Evolutionary conservation across 139 green algal species (phyloP), one percentile per base, ranked within the genome.

Genomic region (Volvox reticuliferus): DNA sequence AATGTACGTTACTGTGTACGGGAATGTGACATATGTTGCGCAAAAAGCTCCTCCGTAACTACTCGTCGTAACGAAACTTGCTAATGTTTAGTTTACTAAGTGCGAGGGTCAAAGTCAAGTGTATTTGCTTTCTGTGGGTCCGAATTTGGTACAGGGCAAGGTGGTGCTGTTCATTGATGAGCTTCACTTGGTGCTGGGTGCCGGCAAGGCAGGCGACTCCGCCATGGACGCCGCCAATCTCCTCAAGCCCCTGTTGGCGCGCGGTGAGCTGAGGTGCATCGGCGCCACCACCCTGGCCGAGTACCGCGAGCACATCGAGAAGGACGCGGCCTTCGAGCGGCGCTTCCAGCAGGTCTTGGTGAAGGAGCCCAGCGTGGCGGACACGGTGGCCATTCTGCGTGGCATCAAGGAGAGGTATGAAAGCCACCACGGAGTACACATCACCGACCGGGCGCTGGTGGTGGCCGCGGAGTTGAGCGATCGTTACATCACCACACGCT

Each of bases 211-310:
- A 1, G 84, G 84, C 12, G 96, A 98, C 50, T 96, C 97, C 55
- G 92, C 95, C 86, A 99, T 99, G 96, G 97, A 99, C 87, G 98
- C 97, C 19, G 98, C 96, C 68, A 99, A 99, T 92, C 94, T 99
- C 82, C 94, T 99, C 65, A 99, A 99, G 94, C 98, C 98, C 22
- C 98, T 99, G 98, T 95, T 99, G 78, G 98, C 97, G 22, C 93
- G 98, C 2, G 98, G 98, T 17, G 96, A 99, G 95, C 96, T 99
- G 89, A 94, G 95, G 76, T 98, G 98, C 94, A 99, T 99, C 65
- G 98, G 97, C 88, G 98, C 97, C 79, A 99, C 97, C 77, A 99
- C 97, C 21, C 92, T 99, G 26, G 95, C 88, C 17, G 97, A 99
- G 94, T 99, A 99, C 92, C 91, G 97, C 18, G 93, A 99, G 93